A percentile compares a stretch with the other conserved stretches of the same genome.
Conservation (phyloP, 257 asterid genomes). For the Ligustrum vulgare region DNA sequence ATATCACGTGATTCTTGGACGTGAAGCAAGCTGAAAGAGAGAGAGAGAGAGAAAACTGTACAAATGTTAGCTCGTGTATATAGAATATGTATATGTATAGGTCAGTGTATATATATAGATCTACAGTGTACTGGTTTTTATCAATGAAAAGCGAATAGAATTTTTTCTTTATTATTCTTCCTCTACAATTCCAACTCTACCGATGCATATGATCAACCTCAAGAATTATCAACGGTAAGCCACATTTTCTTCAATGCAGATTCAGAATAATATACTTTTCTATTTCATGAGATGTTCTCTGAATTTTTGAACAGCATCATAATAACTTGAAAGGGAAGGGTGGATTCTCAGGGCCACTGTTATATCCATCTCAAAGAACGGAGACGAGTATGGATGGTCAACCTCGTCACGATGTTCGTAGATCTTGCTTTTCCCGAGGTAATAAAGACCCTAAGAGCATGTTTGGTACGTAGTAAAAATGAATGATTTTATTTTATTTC, state of each 20-base stretch:
- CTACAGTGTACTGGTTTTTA: no score
- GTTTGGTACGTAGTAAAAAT: background rate
- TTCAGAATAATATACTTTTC: background rate
- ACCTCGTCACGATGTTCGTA: constrained; percentile 37
- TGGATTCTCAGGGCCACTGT: constrained; percentile 57
- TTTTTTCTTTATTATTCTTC: no score
- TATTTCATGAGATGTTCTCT: background rate
- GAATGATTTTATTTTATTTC: background rate
- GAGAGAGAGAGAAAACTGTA: no score
- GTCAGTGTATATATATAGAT: no score
- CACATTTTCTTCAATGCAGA: background rate
- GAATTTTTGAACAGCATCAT: constrained; percentile 39
- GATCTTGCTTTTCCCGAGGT: constrained; percentile 78
- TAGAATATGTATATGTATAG: no score
- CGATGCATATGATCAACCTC: constrained; percentile 40
- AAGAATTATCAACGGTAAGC: constrained; percentile 49
- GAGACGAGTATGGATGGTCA: constrained; percentile 35
- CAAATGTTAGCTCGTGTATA: no score
- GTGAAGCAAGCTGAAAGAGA: no score
- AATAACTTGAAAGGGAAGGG: constrained; percentile 40
- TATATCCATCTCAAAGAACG: constrained; percentile 33
- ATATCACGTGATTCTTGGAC: no score
- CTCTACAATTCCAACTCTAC: no score
- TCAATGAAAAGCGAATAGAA: no score
- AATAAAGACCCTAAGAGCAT: background rate